phyloP scores from a whole-genome alignment of 495 filamentous ascomycete genomes.

The Emericellopsis terricola region DNA sequence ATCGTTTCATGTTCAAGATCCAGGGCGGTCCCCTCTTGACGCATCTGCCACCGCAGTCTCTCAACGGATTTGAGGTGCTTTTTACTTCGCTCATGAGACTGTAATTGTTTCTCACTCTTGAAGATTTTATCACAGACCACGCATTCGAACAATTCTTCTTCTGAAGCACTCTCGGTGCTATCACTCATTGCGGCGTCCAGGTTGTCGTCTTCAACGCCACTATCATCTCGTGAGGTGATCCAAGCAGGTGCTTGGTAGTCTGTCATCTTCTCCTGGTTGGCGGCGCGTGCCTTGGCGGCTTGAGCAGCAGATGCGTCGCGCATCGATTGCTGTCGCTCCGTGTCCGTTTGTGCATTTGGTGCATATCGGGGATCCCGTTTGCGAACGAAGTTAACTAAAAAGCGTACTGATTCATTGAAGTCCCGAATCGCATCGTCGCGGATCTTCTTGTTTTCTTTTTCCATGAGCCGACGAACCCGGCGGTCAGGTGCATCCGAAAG shows the following conservation, averaged over 20 bases:
- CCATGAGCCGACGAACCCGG: constrained; percentile 65
- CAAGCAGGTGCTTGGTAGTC: constrained; percentile 53
- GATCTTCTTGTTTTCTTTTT: constrained; percentile 84
- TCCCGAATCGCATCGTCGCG: constrained; percentile 68
- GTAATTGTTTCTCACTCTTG: constrained; percentile 81
- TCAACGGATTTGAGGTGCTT: constrained; percentile 80
- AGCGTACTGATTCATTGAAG: constrained; percentile 83
- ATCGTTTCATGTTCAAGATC: constrained; percentile 23
- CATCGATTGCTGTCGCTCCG: constrained; percentile 60
- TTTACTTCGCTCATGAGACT: constrained; percentile 91
- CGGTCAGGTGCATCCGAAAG: constrained; percentile 78
- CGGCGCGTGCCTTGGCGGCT: constrained; percentile 64
- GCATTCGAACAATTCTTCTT: constrained; percentile 59
- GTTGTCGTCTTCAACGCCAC: constrained; percentile 17
- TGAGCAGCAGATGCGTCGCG: constrained; percentile 68
- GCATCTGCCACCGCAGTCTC: constrained; percentile 67
- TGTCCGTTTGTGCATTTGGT: constrained; percentile 45
- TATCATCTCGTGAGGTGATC: constrained; percentile 39
- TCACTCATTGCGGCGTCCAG: constrained; percentile 19
- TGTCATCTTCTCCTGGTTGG: constrained; percentile 53
- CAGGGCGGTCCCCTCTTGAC: constrained; percentile 45
- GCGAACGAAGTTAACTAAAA: constrained; percentile 75
- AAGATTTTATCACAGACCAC: constrained; percentile 84
- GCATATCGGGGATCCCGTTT: constrained; percentile 83
- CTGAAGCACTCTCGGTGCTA: too few species aligned